Base-by-base conservation (phyloP, 2,329 filamentous ascomycete genomes). In the Calonectria leucothoes region DNA sequence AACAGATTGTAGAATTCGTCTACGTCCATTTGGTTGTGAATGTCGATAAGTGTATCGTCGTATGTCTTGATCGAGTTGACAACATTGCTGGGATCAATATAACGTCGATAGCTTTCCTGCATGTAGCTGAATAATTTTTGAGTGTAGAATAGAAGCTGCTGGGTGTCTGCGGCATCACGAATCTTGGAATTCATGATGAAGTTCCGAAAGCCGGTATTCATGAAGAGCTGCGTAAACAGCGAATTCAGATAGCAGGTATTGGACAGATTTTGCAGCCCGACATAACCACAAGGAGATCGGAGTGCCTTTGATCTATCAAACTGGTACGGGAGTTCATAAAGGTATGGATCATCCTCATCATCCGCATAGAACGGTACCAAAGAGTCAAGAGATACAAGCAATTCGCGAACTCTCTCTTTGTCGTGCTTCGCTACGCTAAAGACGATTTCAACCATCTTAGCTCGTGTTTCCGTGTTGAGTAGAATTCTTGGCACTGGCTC, bases 231-330 rank as follows among this genome's bases (percentile, higher is more conserved):
- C 0, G 95, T 96, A 74, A 98, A 89, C 0, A 99, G 87, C 0
- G 97, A 98, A 82, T 99, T 99, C 82, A 98, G 90, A 82, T 99
- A 99, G 84, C 97, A 99, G 0, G 97, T 98, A 82, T 98, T 98
- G 12, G 95, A 97, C 20, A 98, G 89, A 80, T 99, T 99, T 70
- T 90, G 90, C n/a, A 99, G 85, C 1, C 97, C 97, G n/a, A 94
- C 92, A 82, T 98, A 98, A 25, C 95, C 95, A 75, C 94, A 94
- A 1, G 91, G 85, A 2, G 94, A 92, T 74, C 95, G 92, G n/a
- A 97, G 89, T 20, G 91, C 90, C 79, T 91, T 92, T 48, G 84
- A 84, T 39, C 93, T 89, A 65, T 96, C 94, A 74, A 94, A 93
- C 59, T 87, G 84, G 80, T 88, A 90, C 6, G 86, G 86, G 4